Evolutionary conservation across 768 basidiomycete genomes (phyloP), one percentile per base, ranked within the genome.

Genomic region (Vararia minispora): DNA sequence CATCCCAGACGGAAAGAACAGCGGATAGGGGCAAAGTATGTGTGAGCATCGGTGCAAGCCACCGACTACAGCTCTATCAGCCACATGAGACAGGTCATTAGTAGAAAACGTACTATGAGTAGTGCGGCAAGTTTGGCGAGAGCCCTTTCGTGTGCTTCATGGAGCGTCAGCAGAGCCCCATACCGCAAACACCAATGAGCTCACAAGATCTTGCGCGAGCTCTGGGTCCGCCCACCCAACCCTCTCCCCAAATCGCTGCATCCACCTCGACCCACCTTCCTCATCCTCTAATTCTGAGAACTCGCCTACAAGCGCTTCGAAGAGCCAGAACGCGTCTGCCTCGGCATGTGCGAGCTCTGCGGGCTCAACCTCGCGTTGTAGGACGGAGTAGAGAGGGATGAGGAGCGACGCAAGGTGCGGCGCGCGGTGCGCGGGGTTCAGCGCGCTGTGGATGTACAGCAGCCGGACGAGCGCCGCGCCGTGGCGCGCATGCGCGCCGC

Each of bases 251-350:
- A 88, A 61, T 42, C 64, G 72, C 35, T 59, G 65, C 60, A 74
- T 75, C 82, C 80, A 86, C 18, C 66, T 29, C 33, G 60, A 68
- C 6, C 70, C 72, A 12, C 70, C 71, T 21, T 77, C 76, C 41
- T 77, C 74, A 36, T 79, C 79, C 42, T 79, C 77, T n/a, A 88
- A 53, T 35, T 83, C 84, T 1, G 72, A 63, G 34, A 87, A 72
- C 50, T 87, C 84, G 20, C 76, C 74, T 0, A 85, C 60, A 48
- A 87, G 64, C 0, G 75, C 69, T 54, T 86, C 82, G 39, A 87
- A 80, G 4, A 86, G 50, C 85, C 84, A 88, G 54, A 88, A 88
- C 0, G 78, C 69, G 49, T 88, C 85, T 2, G 85, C 84, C 55
- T 88, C 85, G 4, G 68, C 69, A 53, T 86, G 81, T 0, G 70